Evolutionary conservation across 805 yeast genomes (phyloP).

Genomic region (Nakazawaea molendinolei): DNA sequence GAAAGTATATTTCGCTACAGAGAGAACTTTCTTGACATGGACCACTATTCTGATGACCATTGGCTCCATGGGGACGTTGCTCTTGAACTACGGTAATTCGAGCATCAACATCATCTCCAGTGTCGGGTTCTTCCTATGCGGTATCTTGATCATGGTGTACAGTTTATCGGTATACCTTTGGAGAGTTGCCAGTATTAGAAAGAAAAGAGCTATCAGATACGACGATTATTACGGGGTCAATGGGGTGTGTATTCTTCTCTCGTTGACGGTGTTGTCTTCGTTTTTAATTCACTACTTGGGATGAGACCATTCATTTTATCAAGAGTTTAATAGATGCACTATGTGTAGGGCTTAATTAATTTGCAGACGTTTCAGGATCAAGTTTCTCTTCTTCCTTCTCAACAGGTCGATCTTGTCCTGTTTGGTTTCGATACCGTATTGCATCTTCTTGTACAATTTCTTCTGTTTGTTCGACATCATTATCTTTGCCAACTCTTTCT

Average conservation of each 20-base stretch:
- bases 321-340: slow-evolving; percentile 28
- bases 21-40: slow-evolving; percentile 93
- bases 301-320: neutral
- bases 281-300: slow-evolving; percentile 8
- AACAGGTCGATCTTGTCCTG: slow-evolving; percentile 44
- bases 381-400: slow-evolving; percentile 10
- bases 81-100: slow-evolving; percentile 76
- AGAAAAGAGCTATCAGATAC: slow-evolving; percentile 75
- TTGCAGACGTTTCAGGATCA: slow-evolving; percentile 5
- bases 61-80: slow-evolving; percentile 82
- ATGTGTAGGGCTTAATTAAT: slow-evolving; percentile 1
- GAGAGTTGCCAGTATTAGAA: slow-evolving; percentile 79
- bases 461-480: slow-evolving; percentile 98
- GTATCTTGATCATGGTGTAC: slow-evolving; percentile 66
- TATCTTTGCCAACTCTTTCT: slow-evolving; percentile 85
- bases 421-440: slow-evolving; percentile 81
- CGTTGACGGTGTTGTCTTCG: slow-evolving; percentile 7
- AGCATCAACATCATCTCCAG: slow-evolving; percentile 72
- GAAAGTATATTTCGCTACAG: slow-evolving; percentile 97
- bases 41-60: slow-evolving; percentile 81
- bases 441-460: slow-evolving; percentile 91
- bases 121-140: slow-evolving; percentile 77
- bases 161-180: slow-evolving; percentile 69
- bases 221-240: slow-evolving; percentile 88
- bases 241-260: slow-evolving; percentile 52